A percentile compares a stretch with the other conserved stretches of the same genome.
Evolutionary conservation across 768 basidiomycete species (phyloP).

Genomic region (Lenzites betulinus): DNA sequence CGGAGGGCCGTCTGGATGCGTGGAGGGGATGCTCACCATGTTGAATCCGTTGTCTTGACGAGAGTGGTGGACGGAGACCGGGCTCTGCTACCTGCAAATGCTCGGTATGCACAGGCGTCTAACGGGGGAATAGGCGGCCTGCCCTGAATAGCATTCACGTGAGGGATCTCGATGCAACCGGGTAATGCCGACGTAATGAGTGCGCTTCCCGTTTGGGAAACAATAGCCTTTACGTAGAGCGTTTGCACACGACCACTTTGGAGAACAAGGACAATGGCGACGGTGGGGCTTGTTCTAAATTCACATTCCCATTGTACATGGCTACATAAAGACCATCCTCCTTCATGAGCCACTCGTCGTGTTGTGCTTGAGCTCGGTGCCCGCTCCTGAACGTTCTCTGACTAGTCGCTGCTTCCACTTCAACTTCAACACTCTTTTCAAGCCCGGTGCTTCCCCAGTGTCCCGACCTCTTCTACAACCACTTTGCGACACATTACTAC

Average conservation of each 20-base stretch:
- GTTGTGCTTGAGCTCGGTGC: conserved; percentile 15
- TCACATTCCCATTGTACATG: conserved; percentile 7
- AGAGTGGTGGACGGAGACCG: conserved; percentile 24
- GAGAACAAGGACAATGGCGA: conserved; percentile 19
- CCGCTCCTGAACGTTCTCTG: conserved; percentile 3
- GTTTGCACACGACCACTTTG: background rate
- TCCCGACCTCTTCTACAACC: conserved; percentile 14
- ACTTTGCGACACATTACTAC: conserved; percentile 1
- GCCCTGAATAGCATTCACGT: conserved; percentile 19
- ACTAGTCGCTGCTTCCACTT: background rate
- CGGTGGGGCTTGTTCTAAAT: background rate
- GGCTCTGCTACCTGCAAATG: conserved; percentile 12
- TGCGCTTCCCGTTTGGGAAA: conserved; percentile 19
- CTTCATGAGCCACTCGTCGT: background rate
- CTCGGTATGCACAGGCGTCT: conserved; percentile 12
- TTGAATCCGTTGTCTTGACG: conserved; percentile 38
- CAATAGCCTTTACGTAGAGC: conserved; percentile 10
- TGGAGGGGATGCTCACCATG: conserved; percentile 36
- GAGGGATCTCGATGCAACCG: background rate
- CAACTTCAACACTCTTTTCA: conserved; percentile 12
- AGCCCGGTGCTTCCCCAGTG: conserved; percentile 32
- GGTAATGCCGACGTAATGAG: no score
- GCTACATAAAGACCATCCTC: background rate
- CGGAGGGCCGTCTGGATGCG: background rate
- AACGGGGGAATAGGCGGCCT: background rate